Percentiles rank a stretch among this genome's conserved stretches.
These are phyloP conservation scores for Kodamaea alishanica DNA, from an alignment of 1,139 yeast genomes.

Conservation along the genomic window DNA sequence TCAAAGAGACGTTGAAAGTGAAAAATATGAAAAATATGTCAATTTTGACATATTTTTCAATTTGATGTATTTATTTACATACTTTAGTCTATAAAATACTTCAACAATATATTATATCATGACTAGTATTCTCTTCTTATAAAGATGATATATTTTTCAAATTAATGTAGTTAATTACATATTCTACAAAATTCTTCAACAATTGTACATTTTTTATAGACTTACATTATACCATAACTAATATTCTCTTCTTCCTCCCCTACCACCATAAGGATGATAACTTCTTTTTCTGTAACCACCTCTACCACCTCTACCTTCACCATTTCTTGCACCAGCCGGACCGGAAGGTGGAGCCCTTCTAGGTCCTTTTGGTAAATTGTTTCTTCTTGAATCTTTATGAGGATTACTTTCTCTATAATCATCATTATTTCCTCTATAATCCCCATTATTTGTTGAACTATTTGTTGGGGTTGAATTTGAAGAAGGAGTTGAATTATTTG, in stretches of 20 bases:
- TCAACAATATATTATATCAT: neutral
- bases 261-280: conserved; percentile 32
- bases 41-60: neutral
- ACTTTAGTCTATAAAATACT: too few species aligned
- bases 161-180: too few species aligned
- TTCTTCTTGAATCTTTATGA: conserved; percentile 27
- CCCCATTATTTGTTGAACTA: neutral
- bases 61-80: too few species aligned
- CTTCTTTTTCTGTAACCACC: conserved; percentile 12
- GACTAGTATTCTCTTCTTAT: too few species aligned
- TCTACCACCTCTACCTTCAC: conserved; percentile 22
- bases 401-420: conserved; percentile 8
- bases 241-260: conserved; percentile 24
- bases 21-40: too few species aligned
- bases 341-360: conserved; percentile 41
- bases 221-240: neutral
- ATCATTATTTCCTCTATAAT: neutral
- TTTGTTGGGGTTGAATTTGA: conserved; percentile 1
- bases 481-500: neutral
- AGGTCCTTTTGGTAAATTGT: conserved; percentile 43
- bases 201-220: neutral
- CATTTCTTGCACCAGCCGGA: conserved; percentile 29
- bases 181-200: too few species aligned
- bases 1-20: conserved; percentile 23
- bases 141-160: too few species aligned